Evolutionary conservation across 2,329 filamentous ascomycete species (phyloP).

Genomic region (Ophiostoma ulmi): DNA sequence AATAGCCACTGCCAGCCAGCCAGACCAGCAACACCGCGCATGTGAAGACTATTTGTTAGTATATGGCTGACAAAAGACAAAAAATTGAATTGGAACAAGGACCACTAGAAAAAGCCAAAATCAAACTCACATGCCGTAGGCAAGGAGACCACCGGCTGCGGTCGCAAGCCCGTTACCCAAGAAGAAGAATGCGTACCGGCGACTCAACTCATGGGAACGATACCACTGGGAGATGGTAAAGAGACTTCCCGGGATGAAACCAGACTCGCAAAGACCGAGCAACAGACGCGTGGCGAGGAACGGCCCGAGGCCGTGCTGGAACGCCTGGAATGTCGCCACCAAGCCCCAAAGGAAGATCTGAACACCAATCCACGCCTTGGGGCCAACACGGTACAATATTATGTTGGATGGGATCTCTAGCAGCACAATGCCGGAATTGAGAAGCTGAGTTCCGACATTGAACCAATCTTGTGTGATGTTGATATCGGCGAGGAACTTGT

Average conservation of each 20-base stretch:
- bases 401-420: conserved; percentile 44
- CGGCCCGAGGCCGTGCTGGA: conserved; percentile 42
- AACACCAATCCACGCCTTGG: conserved; percentile 49
- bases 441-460: conserved; percentile 48
- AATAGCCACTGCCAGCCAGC: conserved; percentile 57
- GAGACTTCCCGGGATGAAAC: conserved; percentile 44
- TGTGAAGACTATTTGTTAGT: conserved; percentile 36
- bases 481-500: conserved; percentile 46
- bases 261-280: conserved; percentile 38
- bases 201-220: conserved; percentile 42
- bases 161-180: conserved; percentile 36
- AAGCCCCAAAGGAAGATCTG: conserved; percentile 51
- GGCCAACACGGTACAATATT: conserved; percentile 44
- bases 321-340: conserved; percentile 52
- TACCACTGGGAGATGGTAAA: conserved; percentile 48
- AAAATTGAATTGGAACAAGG: not conserved
- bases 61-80: not conserved
- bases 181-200: conserved; percentile 43
- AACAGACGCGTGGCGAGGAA: conserved; percentile 34
- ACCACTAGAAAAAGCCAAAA: not conserved
- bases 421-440: conserved; percentile 32
- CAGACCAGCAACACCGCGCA: conserved; percentile 44
- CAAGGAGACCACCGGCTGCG: not conserved
- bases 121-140: not conserved
- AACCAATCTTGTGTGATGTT: conserved; percentile 46